Percentiles rank a stretch among this genome's conserved stretches.
Conservation (phyloP, 2,329 filamentous ascomycete genomes). For the Trichocomaceae sp. region DNA sequence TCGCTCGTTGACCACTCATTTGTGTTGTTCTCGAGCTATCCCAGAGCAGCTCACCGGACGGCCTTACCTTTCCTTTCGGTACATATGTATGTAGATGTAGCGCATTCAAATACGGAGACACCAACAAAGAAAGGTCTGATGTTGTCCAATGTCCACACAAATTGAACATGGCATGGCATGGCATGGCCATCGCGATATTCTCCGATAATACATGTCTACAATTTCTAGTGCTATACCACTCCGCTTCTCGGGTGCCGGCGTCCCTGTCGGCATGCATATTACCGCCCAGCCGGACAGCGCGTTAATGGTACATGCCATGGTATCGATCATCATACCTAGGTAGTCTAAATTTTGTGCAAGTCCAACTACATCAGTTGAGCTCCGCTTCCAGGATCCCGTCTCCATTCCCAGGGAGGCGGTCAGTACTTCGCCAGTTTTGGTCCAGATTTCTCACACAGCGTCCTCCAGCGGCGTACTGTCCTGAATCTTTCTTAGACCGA, state of each 20-base stretch:
- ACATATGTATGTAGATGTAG: too few relatives aligned
- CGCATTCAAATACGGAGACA: too few relatives aligned
- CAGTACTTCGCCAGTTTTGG: conserved; percentile 23
- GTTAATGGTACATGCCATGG: too few relatives aligned
- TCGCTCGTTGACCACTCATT: too few relatives aligned
- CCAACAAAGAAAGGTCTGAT: background rate
- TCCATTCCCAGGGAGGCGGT: conserved; percentile 10
- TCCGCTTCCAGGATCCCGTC: conserved; percentile 13
- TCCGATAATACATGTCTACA: background rate
- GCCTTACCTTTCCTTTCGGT: background rate
- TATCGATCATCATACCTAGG: background rate
- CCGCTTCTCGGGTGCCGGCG: background rate
- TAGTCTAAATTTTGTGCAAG: background rate
- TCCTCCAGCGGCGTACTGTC: conserved; percentile 9
- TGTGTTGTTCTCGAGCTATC: background rate
- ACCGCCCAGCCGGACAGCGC: background rate
- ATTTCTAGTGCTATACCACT: background rate
- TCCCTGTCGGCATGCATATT: background rate
- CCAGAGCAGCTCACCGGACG: too few relatives aligned
- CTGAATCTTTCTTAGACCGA: conserved; percentile 18
- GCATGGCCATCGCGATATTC: background rate
- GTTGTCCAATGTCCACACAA: too few relatives aligned
- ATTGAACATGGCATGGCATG: background rate
- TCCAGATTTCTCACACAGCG: conserved; percentile 15
- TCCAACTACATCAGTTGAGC: background rate